phyloP scores from a whole-genome alignment of 768 basidiomycete genomes.

The Suillus bovinus region DNA sequence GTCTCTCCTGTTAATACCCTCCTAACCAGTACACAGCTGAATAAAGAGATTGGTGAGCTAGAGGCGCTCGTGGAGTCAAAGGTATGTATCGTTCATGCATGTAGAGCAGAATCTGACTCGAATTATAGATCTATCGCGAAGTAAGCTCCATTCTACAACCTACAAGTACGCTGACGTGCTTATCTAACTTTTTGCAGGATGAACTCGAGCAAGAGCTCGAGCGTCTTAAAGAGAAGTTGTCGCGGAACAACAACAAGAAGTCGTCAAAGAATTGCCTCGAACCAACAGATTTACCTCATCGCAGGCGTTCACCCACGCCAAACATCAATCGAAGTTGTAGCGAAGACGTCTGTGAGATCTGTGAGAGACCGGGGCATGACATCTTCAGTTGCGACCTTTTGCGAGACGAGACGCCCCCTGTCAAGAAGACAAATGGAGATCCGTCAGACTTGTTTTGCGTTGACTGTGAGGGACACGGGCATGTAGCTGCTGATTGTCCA shows the following conservation, averaged over 20 bases:
- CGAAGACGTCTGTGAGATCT: constrained; percentile 76
- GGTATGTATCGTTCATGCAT: constrained; percentile 40
- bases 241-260: constrained; percentile 57
- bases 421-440: constrained; percentile 15
- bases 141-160: constrained; percentile 35
- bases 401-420: constrained; percentile 48
- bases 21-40: constrained; percentile 50
- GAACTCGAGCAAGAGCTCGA: constrained; percentile 87
- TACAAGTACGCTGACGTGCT: neutral
- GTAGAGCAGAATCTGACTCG: constrained; percentile 6
- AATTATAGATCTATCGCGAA: constrained; percentile 77
- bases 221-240: constrained; percentile 68
- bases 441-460: constrained; percentile 61
- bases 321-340: constrained; percentile 24
- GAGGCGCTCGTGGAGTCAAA: constrained; percentile 94
- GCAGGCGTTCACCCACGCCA: constrained; percentile 21
- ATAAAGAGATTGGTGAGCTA: constrained; percentile 90
- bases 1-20: neutral
- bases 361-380: constrained; percentile 83
- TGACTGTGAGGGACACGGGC: constrained; percentile 83
- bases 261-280: constrained; percentile 49
- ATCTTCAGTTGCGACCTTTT: constrained; percentile 82
- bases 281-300: constrained; percentile 30
- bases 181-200: constrained; percentile 46
- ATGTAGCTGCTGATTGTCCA: constrained; percentile 75